A percentile compares a stretch with the other conserved stretches of the same genome.
Evolutionary conservation across 2,329 filamentous ascomycete genomes (phyloP).

Genomic region (Botrytis medusae): DNA sequence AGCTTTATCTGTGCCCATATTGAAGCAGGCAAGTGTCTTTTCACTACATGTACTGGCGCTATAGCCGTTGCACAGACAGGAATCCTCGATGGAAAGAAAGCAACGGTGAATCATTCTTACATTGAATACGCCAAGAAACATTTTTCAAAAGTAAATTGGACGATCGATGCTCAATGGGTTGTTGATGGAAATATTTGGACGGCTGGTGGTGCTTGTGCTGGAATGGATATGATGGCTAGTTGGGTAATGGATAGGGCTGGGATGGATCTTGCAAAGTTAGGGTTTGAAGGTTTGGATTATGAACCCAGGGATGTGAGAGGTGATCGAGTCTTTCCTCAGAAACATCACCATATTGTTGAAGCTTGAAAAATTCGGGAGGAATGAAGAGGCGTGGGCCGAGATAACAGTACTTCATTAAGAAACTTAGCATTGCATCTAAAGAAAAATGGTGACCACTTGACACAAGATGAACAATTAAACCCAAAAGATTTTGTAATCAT

Average conservation of each 20-base stretch:
- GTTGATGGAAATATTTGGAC: conserved; percentile 50
- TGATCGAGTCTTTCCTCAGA: conserved; percentile 29
- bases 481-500: background rate
- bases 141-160: conserved; percentile 47
- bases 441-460: background rate
- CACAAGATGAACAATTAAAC: background rate
- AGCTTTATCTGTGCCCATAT: conserved; percentile 42
- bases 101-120: conserved; percentile 45
- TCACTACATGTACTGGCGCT: conserved; percentile 44
- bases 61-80: conserved; percentile 40
- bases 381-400: no score
- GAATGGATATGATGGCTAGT: conserved; percentile 42
- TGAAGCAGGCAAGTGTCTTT: conserved; percentile 41
- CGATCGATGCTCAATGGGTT: conserved; percentile 45
- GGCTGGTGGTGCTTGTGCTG: conserved; percentile 46
- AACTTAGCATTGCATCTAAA: background rate
- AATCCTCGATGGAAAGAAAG: conserved; percentile 45
- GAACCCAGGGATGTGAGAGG: conserved; percentile 40
- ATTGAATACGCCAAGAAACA: conserved; percentile 38
- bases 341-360: conserved; percentile 23
- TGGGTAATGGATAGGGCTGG: conserved; percentile 34
- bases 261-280: conserved; percentile 27
- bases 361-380: background rate
- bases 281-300: conserved; percentile 30
- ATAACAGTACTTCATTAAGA: background rate